phyloP scores from a whole-genome alignment of 306 rosid species.

The Dryas drummondii region DNA sequence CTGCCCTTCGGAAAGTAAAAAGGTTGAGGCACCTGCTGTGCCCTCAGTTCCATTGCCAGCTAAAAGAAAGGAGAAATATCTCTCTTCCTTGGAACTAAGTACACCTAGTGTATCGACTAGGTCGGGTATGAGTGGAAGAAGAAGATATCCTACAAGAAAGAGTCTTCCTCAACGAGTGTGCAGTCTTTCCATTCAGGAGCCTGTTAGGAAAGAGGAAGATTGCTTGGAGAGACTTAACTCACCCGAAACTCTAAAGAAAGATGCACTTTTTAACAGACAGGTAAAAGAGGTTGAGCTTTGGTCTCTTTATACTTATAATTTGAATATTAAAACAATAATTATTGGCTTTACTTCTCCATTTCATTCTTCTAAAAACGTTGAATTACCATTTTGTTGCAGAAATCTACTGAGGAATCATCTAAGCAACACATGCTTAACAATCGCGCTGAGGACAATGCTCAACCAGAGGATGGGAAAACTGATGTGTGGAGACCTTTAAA shows the following conservation, averaged over 20 bases:
- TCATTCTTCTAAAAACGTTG: constrained; percentile 11
- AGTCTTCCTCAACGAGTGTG: constrained; percentile 17
- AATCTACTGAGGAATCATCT: constrained; percentile 27
- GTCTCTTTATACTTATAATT: background rate
- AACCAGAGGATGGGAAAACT: constrained; percentile 26
- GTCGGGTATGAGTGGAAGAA: constrained; percentile 22
- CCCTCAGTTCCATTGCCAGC: constrained; percentile 19
- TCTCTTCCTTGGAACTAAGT: constrained; percentile 23
- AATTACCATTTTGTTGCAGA: constrained; percentile 36
- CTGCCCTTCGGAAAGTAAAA: background rate
- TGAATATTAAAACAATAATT: background rate
- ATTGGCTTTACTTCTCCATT: background rate
- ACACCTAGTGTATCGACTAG: constrained; percentile 12
- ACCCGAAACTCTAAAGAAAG: constrained; percentile 12
- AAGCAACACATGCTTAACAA: constrained; percentile 23
- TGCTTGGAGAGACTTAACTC: constrained; percentile 2
- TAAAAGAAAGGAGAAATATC: constrained; percentile 34
- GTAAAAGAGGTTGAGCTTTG: constrained; percentile 27
- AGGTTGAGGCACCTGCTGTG: background rate
- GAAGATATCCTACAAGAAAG: constrained; percentile 40
- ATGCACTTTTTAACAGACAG: constrained; percentile 23
- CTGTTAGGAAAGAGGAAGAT: constrained; percentile 21
- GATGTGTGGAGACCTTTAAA: constrained; percentile 28
- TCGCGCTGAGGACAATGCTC: constrained; percentile 17
- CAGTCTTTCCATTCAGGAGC: constrained; percentile 22